Conservation (phyloP, 2,329 filamentous ascomycete genomes). For the Aciculosporium take region DNA sequence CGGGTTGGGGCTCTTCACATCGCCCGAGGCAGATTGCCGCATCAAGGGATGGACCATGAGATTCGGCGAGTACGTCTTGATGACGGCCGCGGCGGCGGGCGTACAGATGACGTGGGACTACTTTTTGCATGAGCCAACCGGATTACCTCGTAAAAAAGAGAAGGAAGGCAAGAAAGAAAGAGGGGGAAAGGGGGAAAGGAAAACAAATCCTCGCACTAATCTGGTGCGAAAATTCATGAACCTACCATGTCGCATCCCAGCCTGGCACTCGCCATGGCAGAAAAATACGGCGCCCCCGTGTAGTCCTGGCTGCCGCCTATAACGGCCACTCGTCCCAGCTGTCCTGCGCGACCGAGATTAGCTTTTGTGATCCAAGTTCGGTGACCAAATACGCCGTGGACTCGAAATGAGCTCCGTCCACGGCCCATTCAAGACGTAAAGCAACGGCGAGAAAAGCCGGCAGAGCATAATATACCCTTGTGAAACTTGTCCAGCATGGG, state of each 20-base stretch:
- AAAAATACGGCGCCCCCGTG: constrained; percentile 95
- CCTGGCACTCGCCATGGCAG: constrained; percentile 86
- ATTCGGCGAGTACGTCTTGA: constrained; percentile 96
- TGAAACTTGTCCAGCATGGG: constrained; percentile 93
- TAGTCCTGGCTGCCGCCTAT: constrained; percentile 95
- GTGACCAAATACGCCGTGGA: too few relatives aligned
- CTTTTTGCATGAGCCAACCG: not conserved
- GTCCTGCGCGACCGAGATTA: constrained; percentile 45
- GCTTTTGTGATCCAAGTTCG: too few relatives aligned
- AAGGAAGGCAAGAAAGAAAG: too few relatives aligned
- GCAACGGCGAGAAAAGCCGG: too few relatives aligned
- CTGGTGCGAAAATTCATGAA: not conserved
- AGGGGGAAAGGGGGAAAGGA: too few relatives aligned
- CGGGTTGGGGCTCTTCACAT: constrained; percentile 37
- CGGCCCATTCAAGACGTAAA: too few relatives aligned
- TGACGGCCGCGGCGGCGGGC: constrained; percentile 69
- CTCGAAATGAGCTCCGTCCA: too few relatives aligned
- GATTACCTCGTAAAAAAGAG: not conserved
- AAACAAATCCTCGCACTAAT: too few relatives aligned
- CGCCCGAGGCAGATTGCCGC: constrained; percentile 46
- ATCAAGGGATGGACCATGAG: constrained; percentile 97
- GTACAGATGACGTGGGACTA: constrained; percentile 94
- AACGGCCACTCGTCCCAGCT: constrained; percentile 81
- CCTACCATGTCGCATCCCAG: constrained; percentile 80
- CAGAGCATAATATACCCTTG: constrained; percentile 51